These are phyloP conservation scores for Populus nigra DNA, from an alignment of 345 rosid species.

Conservation along the genomic window DNA sequence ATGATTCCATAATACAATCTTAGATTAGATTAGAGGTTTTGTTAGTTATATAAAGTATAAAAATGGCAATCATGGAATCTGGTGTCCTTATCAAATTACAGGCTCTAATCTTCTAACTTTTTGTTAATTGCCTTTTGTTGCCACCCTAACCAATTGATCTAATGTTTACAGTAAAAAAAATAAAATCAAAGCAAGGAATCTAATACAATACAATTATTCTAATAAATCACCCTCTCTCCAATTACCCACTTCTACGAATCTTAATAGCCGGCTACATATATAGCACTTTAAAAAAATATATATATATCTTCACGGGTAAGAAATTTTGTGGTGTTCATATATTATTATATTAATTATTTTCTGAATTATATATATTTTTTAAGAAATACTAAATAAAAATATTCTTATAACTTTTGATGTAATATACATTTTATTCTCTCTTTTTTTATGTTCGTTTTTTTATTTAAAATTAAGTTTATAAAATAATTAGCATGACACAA, in stretches of 20 bases:
- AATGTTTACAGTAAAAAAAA: not conserved
- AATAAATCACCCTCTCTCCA: not conserved
- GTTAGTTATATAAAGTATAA: not conserved
- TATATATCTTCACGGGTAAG: no score
- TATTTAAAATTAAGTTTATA: no score
- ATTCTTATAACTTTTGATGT: no score
- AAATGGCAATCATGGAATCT: conserved; percentile 24
- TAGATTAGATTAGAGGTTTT: not conserved
- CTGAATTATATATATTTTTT: no score
- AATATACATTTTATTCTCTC: no score
- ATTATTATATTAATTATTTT: no score
- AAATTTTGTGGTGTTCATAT: no score
- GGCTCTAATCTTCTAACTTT: conserved; percentile 9
- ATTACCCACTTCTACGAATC: not conserved
- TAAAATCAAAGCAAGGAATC: conserved; percentile 21
- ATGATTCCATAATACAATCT: not conserved
- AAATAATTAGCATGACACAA: no score
- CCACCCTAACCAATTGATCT: not conserved
- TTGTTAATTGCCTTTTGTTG: not conserved
- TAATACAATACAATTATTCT: not conserved
- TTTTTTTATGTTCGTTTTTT: no score
- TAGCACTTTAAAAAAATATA: no score
- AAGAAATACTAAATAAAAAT: no score
- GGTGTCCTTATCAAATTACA: conserved; percentile 15
- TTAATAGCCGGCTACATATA: no score